Evolutionary conservation across 1,284 basidiomycete genomes (phyloP), one percentile per base, ranked within the genome.

Genomic region (Hortiboletus rubellus): DNA sequence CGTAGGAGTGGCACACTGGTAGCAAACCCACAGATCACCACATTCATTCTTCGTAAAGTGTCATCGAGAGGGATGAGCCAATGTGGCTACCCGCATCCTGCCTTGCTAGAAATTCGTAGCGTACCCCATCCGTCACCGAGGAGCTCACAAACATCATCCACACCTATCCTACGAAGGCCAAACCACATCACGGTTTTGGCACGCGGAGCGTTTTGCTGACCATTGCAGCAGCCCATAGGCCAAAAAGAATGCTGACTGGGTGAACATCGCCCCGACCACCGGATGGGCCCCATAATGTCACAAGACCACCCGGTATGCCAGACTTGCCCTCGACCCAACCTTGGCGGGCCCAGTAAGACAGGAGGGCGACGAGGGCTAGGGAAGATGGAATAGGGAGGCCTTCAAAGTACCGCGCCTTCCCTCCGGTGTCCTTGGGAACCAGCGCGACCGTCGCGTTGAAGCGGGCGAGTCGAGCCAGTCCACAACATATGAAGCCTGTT

Each of bases 381-480:
- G 91, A 92, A 0, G 92, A 94, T 1, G 97, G 97, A 60, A 99
- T 99, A 17, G 97, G 97, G 24, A 99, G 81, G 7, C 96, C 97
- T 75, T 99, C 96, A 74, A 99, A 99, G 77, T 96, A 98, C 69
- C 88, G 88, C 17, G 91, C 83, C 73, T 98, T 99, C 52, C 97
- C 96, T 31, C 80, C 80, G 7, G 74, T 74, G 70, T 96, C 93
- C 73, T 96, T 95, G 1, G 97, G 97, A 31, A 98, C 83, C 46
- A 94, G 80, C 3, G 97, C 97, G 50, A 97, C 96, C 0, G 97
- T 99, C 14, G 96, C 97, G 74, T 99, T 99, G 83, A 98, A 99
- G 41, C 97, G 86, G 8, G 96, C 96, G 47, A 99, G 87, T 48
- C 96, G 87, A 24, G 97, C 97, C 54, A 99, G 86, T 40, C 97